A percentile compares a stretch with the other conserved stretches of the same genome.
Conservation (phyloP, 1,284 basidiomycete species). For the Malassezia caprae region DNA sequence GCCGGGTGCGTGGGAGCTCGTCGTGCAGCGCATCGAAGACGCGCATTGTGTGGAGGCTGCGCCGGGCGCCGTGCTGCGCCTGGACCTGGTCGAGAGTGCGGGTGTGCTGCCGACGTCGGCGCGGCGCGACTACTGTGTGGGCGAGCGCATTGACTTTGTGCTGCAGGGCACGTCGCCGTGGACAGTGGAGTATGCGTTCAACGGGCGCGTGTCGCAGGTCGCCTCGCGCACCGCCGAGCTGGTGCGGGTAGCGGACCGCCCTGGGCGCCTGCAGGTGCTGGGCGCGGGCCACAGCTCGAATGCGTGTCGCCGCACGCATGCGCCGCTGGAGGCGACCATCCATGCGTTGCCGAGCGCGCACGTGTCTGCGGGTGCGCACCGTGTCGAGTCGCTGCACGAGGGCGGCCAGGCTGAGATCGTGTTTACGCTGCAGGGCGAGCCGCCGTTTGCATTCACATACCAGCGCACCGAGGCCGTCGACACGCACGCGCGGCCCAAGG, state of each 20-base stretch:
- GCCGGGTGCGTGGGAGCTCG: constrained; percentile 56
- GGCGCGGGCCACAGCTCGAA: constrained; percentile 67
- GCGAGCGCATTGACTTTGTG: constrained; percentile 80
- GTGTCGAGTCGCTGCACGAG: constrained; percentile 77
- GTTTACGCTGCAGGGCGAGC: constrained; percentile 75
- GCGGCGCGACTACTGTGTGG: constrained; percentile 74
- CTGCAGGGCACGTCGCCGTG: constrained; percentile 92
- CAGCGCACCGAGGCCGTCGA: constrained; percentile 48
- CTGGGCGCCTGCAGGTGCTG: constrained; percentile 70
- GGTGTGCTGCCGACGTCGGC: constrained; percentile 74
- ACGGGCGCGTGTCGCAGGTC: constrained; percentile 64
- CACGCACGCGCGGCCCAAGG: constrained; percentile 26
- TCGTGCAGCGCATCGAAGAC: constrained; percentile 23
- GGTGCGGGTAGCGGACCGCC: constrained; percentile 66
- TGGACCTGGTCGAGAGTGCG: constrained; percentile 84
- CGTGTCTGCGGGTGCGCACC: constrained; percentile 70
- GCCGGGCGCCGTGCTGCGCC: constrained; percentile 11
- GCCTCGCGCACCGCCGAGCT: constrained; percentile 70
- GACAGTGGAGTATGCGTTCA: constrained; percentile 79
- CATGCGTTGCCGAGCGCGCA: constrained; percentile 76
- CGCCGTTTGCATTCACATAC: constrained; percentile 76
- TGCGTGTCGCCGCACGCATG: constrained; percentile 37
- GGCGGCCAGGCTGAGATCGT: constrained; percentile 74
- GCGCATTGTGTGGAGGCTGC: constrained; percentile 21
- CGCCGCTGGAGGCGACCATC: constrained; percentile 64